These are phyloP conservation scores for Astragalus membranaceus DNA, from an alignment of 306 rosid genomes.

Conservation along the genomic window DNA sequence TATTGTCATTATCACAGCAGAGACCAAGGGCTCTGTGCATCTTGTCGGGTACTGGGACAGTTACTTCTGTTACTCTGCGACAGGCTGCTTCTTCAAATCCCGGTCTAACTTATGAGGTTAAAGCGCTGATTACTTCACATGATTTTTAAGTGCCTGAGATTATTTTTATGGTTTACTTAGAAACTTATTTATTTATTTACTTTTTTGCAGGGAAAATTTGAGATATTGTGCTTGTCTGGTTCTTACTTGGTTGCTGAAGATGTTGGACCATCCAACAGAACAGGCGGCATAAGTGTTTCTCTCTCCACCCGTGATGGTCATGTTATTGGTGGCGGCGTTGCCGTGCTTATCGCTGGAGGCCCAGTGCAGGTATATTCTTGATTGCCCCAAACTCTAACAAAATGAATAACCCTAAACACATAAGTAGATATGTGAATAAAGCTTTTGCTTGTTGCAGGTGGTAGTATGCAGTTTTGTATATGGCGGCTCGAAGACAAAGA, in stretches of 20 bases:
- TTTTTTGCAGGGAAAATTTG: conserved; percentile 72
- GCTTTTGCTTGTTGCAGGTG: conserved; percentile 48
- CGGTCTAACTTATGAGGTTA: conserved; percentile 74
- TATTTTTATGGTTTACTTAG: background rate
- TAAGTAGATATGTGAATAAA: background rate
- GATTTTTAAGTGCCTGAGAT: background rate
- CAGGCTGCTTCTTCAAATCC: conserved; percentile 80
- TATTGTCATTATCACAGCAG: conserved; percentile 77
- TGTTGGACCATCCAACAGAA: conserved; percentile 74
- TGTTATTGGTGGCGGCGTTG: conserved; percentile 84
- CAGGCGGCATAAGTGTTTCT: conserved; percentile 83
- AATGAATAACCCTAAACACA: background rate
- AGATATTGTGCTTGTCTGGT: conserved; percentile 90
- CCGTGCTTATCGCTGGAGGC: conserved; percentile 67
- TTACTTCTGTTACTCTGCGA: conserved; percentile 71
- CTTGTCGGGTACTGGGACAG: conserved; percentile 80
- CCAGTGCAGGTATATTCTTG: conserved; percentile 74
- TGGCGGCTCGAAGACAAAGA: conserved; percentile 59
- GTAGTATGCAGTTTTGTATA: conserved; percentile 83
- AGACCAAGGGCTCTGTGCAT: conserved; percentile 93
- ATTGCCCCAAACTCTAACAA: conserved; percentile 3
- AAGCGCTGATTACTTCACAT: background rate
- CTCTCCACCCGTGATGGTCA: conserved; percentile 84
- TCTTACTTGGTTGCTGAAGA: conserved; percentile 94
- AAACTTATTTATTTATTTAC: background rate